Base-by-base conservation (phyloP, 2,329 filamentous ascomycete species). In the Sclerotiophoma versabilis region DNA sequence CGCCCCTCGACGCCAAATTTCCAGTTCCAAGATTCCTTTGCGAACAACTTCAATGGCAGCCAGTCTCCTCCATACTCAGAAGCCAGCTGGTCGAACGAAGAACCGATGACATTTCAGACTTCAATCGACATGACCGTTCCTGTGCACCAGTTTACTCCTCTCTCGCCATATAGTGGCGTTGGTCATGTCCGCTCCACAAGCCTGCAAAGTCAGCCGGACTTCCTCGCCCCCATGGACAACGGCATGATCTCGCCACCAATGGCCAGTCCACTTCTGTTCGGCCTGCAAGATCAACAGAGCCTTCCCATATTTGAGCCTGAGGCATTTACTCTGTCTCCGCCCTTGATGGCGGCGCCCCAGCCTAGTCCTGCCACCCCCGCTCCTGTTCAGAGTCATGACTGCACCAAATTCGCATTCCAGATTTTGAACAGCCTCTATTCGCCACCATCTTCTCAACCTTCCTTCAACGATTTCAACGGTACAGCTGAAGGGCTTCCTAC, bases 51-150 rank as follows among this genome's bases (percentile, higher is more conserved):
- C 34, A 66, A 72, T 39, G 67, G 70, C 14, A 66, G 65, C 46
- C 70, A 71, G 25, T 75, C 72, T 20, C 71, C 72, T 12, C 68
- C 65, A 7, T 72, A 66, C 48, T 73, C 72, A 12, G 70, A 74
- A 23, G 56, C 60, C 10, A 59, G 65, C 34, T 75, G 70, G 69
- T 65, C 70, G 3, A 70, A 65, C 54, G 70, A 72, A 15, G 69
- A 74, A 15, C 67, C 68, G 4, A 52, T 73, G 39, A 66, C 71
- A 60, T 70, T 69, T 49, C 60, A 66, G 10, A 62, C 44, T 27
- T 60, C 68, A 10, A 49, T 62, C 11, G 70, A 73, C 19, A 57
- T 70, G 44, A 68, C 70, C 45, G 53, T 64, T 37, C 58, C 60
- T 17, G 59, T 71, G 47, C 63, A 69, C 1, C 68, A 65, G n/a